These are phyloP conservation scores for Geranium incanum DNA, from an alignment of 441 rosid species.

Conservation along the genomic window DNA sequence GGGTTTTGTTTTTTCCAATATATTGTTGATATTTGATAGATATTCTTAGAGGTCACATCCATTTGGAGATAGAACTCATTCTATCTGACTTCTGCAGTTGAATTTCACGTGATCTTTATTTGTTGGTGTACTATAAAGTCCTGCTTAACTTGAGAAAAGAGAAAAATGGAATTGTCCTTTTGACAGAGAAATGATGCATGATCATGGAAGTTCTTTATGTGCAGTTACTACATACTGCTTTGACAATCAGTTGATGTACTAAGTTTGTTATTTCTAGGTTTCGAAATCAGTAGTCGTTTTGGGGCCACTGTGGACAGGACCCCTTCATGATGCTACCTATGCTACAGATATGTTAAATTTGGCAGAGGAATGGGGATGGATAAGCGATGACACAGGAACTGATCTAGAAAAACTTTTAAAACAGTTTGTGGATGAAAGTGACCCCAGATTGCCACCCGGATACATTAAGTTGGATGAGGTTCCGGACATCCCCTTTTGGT, in stretches of 20 bases:
- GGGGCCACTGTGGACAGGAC: constrained; percentile 86
- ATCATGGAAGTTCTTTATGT: too few species aligned
- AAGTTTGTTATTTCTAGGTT: constrained; percentile 29
- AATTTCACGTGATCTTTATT: too few species aligned
- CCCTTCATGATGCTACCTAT: constrained; percentile 58
- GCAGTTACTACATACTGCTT: background rate
- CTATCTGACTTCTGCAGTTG: background rate
- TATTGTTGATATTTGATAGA: background rate
- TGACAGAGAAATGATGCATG: background rate
- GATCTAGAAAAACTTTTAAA: constrained; percentile 61
- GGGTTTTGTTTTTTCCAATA: background rate
- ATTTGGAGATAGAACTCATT: background rate
- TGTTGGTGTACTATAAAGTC: too few species aligned
- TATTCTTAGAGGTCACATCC: background rate
- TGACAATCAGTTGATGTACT: background rate
- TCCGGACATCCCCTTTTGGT: background rate
- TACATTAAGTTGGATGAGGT: constrained; percentile 86
- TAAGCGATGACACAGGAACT: constrained; percentile 42
- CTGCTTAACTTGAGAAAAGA: too few species aligned
- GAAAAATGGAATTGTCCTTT: too few species aligned
- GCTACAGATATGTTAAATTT: constrained; percentile 51
- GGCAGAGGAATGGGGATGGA: constrained; percentile 71
- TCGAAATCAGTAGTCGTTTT: constrained; percentile 46
- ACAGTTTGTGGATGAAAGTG: constrained; percentile 70
- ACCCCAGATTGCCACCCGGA: constrained; percentile 72